A percentile compares a stretch with the other conserved stretches of the same genome.
Evolutionary conservation across 2,329 filamentous ascomycete genomes (phyloP).

Genomic region (Fusarium vanettenii): DNA sequence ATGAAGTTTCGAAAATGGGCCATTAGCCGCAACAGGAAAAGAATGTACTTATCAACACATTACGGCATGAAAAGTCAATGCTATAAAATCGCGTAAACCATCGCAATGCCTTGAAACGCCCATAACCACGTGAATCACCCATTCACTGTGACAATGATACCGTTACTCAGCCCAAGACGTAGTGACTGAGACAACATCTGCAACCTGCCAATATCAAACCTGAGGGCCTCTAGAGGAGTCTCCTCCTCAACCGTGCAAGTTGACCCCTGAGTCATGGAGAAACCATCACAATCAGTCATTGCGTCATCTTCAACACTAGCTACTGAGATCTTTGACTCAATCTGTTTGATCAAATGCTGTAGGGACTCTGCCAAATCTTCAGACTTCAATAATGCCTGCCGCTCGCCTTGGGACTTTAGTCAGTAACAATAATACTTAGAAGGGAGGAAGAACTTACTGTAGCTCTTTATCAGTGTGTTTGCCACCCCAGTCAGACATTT

Average conservation of each 20-base stretch:
- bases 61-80: not conserved
- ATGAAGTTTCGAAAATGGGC: not conserved
- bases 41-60: not conserved
- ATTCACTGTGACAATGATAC: not conserved
- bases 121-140: not conserved
- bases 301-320: not conserved
- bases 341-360: not conserved
- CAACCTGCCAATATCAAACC: conserved; percentile 14
- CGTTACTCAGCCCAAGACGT: not conserved
- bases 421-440: not conserved
- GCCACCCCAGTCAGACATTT: conserved; percentile 3
- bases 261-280: conserved; percentile 1
- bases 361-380: not conserved
- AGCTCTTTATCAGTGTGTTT: not conserved
- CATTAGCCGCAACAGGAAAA: not conserved
- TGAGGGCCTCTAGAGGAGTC: not conserved
- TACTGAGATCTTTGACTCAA: not conserved
- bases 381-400: not conserved
- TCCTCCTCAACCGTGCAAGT: not conserved
- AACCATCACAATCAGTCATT: conserved; percentile 11
- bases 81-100: not conserved
- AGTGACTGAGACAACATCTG: conserved; percentile 9
- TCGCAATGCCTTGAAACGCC: not conserved
- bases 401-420: not conserved
- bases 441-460: not conserved